Percentiles rank a stretch among this genome's conserved stretches.
phyloP scores from a whole-genome alignment of 495 filamentous ascomycete species.

The Neurospora discreta region DNA sequence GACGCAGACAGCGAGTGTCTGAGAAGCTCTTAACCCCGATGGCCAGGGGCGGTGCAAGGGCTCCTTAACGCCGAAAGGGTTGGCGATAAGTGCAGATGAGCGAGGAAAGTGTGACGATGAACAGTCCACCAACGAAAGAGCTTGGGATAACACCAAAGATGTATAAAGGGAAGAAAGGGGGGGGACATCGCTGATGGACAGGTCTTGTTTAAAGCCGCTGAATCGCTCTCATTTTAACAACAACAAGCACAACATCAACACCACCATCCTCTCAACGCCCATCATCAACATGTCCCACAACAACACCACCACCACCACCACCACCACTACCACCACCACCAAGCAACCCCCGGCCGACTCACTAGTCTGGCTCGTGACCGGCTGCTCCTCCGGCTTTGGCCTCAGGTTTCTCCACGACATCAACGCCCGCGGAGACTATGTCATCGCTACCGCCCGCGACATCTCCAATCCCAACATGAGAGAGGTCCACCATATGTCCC shows the following conservation, averaged over 20 bases:
- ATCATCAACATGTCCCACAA: not conserved
- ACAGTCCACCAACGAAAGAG: not conserved
- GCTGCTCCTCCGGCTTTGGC: slow-evolving; percentile 35
- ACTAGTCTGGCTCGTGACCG: slow-evolving; percentile 31
- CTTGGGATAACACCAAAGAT: not conserved
- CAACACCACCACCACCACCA: not conserved
- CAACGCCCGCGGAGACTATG: slow-evolving; percentile 40
- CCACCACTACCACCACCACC: not conserved
- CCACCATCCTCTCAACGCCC: not conserved
- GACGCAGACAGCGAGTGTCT: not conserved
- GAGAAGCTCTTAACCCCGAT: not conserved
- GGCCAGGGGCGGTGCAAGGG: not conserved
- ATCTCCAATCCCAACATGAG: slow-evolving; percentile 13
- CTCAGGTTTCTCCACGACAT: slow-evolving; percentile 28
- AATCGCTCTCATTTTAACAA: not conserved
- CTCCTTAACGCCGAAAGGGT: not conserved
- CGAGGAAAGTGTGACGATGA: not conserved
- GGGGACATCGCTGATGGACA: not conserved
- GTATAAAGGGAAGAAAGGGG: not conserved
- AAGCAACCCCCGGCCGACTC: not conserved
- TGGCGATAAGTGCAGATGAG: not conserved
- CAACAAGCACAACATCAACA: not conserved
- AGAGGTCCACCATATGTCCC: not conserved
- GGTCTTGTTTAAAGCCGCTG: not conserved
- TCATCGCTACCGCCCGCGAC: slow-evolving; percentile 45